Evolutionary conservation across 352 stramenopile species (phyloP).

Genomic region (Peronosclerospora sorghi): DNA sequence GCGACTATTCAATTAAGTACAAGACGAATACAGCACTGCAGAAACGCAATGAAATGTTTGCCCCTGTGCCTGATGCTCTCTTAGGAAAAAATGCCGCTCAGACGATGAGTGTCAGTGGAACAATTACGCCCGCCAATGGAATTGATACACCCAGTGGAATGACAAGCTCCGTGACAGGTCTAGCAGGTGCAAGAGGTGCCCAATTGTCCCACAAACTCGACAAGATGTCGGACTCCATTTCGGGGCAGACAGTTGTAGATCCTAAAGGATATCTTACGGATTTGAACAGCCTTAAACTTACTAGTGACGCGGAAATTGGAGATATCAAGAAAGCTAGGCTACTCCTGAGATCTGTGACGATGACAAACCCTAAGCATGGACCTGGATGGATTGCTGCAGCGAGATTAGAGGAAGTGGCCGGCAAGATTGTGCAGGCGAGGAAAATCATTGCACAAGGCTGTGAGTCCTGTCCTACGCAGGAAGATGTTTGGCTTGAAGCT

Average conservation of each 20-base stretch:
- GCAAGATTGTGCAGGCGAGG: conserved; percentile 91
- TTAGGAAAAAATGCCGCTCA: conserved; percentile 51
- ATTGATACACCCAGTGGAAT: conserved; percentile 48
- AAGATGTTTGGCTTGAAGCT: conserved; percentile 99
- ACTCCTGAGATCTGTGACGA: conserved; percentile 92
- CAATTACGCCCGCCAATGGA: conserved; percentile 38
- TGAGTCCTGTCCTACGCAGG: conserved; percentile 90
- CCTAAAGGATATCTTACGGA: conserved; percentile 97
- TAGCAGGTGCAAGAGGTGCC: conserved; percentile 87
- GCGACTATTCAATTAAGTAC: conserved; percentile 91
- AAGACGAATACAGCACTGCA: conserved; percentile 87
- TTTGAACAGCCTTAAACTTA: conserved; percentile 91
- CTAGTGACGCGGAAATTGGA: conserved; percentile 89
- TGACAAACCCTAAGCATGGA: conserved; percentile 97
- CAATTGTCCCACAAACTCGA: conserved; percentile 93
- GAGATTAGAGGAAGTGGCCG: conserved; percentile 95
- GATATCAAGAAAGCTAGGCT: conserved; percentile 98
- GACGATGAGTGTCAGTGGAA: conserved; percentile 41
- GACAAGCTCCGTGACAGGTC: conserved; percentile 69
- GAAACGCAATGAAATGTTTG: conserved; percentile 91
- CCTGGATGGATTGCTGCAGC: conserved; percentile 97
- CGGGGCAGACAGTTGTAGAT: conserved; percentile 95
- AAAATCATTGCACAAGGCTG: conserved; percentile 98
- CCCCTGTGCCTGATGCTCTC: conserved; percentile 90
- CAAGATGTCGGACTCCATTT: conserved; percentile 95